These are phyloP conservation scores for Fulvia fulva DNA, from an alignment of 2,329 filamentous ascomycete species.

Conservation along the genomic window DNA sequence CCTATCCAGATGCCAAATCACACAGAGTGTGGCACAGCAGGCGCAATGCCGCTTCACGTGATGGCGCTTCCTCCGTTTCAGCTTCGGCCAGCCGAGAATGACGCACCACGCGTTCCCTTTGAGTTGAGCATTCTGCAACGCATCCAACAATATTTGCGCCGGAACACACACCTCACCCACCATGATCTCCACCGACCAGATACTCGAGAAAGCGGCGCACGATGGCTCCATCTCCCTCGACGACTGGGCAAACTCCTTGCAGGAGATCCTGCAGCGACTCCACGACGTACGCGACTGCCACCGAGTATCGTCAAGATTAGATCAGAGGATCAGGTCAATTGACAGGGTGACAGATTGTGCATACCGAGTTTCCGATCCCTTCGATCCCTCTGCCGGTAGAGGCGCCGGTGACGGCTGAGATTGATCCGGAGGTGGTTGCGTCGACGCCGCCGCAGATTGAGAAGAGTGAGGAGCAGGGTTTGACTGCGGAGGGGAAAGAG, in stretches of 20 bases:
- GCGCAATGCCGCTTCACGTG: no score
- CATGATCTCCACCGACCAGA: slow-evolving; percentile 42
- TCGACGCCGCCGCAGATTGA: slow-evolving; percentile 33
- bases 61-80: background rate
- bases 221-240: slow-evolving; percentile 52
- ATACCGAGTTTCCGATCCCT: slow-evolving; percentile 71
- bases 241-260: slow-evolving; percentile 39
- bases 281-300: background rate
- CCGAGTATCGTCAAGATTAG: background rate
- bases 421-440: slow-evolving; percentile 32
- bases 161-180: slow-evolving; percentile 7
- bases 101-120: background rate
- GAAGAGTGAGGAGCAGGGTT: slow-evolving; percentile 27
- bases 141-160: slow-evolving; percentile 21
- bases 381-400: slow-evolving; percentile 49
- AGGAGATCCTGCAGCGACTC: slow-evolving; percentile 24
- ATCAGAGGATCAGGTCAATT: background rate
- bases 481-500: slow-evolving; percentile 21
- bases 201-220: slow-evolving; percentile 54
- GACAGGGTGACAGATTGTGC: slow-evolving; percentile 58
- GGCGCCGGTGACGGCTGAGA: slow-evolving; percentile 41
- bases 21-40: no score
- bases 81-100: background rate
- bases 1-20: no score
- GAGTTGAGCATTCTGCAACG: background rate